A percentile compares a stretch with the other conserved stretches of the same genome.
phyloP scores from a whole-genome alignment of 345 rosid genomes.

The Trapa bicornis region DNA sequence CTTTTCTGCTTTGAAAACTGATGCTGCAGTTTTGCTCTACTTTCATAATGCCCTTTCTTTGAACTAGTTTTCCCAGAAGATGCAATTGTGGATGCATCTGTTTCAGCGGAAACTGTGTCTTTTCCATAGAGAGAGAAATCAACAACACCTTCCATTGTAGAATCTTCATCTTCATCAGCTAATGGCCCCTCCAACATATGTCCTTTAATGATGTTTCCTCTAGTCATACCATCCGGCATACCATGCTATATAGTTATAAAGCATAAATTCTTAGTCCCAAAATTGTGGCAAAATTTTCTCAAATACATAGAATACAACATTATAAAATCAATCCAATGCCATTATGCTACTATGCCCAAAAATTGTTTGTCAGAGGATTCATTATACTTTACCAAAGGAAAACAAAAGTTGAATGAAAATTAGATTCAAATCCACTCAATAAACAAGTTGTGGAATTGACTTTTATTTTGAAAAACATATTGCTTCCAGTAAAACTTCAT shows the following conservation, averaged over 20 bases:
- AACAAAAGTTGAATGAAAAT: background rate
- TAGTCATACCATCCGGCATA: constrained; percentile 24
- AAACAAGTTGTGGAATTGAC: background rate
- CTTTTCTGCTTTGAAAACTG: constrained; percentile 27
- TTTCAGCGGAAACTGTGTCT: constrained; percentile 13
- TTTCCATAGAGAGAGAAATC: constrained; percentile 8
- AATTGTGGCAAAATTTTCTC: background rate
- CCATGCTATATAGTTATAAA: constrained; percentile 9
- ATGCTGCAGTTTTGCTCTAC: constrained; percentile 12
- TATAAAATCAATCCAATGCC: background rate
- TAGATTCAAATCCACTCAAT: background rate
- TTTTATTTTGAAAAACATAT: background rate
- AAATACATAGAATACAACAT: background rate
- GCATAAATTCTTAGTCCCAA: background rate
- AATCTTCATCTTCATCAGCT: constrained; percentile 19
- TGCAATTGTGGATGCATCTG: constrained; percentile 11
- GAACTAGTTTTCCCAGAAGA: constrained; percentile 17
- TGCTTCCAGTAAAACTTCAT: background rate
- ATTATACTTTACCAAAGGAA: background rate
- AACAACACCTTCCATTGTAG: constrained; percentile 23
- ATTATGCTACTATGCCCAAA: background rate
- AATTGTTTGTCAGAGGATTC: background rate
- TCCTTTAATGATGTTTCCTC: constrained; percentile 44
- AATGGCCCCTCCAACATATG: constrained; percentile 20
- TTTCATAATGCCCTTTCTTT: constrained; percentile 18